Evolutionary conservation across 2,329 filamentous ascomycete species (phyloP).

Genomic region (Davidsoniella eucalypti): DNA sequence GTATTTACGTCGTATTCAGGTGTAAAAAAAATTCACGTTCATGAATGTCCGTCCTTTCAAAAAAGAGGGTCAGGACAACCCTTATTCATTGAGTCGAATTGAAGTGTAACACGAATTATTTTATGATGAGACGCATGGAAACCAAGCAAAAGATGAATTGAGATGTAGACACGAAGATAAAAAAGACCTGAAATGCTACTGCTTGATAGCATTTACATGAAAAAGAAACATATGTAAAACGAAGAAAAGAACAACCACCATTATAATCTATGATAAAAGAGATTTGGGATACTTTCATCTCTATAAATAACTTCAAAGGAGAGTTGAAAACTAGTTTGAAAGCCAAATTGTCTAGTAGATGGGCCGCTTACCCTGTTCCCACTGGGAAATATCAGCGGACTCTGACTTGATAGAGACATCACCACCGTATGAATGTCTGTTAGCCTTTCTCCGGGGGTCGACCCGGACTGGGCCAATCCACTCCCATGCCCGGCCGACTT

Average conservation of each 20-base stretch:
- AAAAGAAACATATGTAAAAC: conserved; percentile 4
- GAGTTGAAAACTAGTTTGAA: no score
- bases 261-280: not conserved
- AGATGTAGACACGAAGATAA: no score
- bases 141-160: no score
- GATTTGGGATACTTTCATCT: not conserved
- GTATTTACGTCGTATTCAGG: not conserved
- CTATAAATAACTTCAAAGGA: no score
- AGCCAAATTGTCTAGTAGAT: conserved; percentile 21
- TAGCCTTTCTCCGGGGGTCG: conserved; percentile 21
- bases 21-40: not conserved
- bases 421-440: conserved; percentile 34
- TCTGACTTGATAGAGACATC: conserved; percentile 21
- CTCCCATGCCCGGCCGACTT: conserved; percentile 51
- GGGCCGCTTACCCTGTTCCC: conserved; percentile 25
- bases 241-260: conserved; percentile 3
- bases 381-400: conserved; percentile 18
- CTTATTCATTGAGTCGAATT: no score
- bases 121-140: no score
- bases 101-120: no score
- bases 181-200: not conserved
- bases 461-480: conserved; percentile 46
- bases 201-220: conserved; percentile 3
- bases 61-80: no score
- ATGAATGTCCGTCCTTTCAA: no score